Evolutionary conservation across 371 early-diverging fungal species (phyloP).

Genomic region (Rhizomucor pusillus): DNA sequence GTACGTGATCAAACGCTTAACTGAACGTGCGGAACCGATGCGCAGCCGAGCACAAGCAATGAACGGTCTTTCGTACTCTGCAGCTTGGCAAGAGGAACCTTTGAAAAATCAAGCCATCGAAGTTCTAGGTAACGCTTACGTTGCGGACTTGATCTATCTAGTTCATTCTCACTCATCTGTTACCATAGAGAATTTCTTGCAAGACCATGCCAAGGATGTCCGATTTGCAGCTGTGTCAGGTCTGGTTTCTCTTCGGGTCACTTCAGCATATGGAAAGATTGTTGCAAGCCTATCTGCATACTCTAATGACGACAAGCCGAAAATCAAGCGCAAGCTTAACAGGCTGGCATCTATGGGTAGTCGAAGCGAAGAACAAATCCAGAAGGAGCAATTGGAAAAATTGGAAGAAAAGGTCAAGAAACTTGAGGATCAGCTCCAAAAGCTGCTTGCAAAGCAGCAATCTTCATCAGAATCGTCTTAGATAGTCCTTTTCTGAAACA

Average conservation of each 20-base stretch:
- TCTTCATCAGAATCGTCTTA: no score
- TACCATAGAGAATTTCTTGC: conserved; percentile 21
- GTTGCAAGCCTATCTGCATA: conserved; percentile 17
- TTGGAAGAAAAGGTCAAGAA: conserved; percentile 45
- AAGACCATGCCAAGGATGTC: conserved; percentile 24
- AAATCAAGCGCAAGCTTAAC: conserved; percentile 22
- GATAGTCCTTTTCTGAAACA: no score
- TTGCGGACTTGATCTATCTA: background rate
- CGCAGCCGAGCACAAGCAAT: conserved; percentile 26
- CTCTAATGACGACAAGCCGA: conserved; percentile 30
- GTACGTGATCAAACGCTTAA: conserved; percentile 33
- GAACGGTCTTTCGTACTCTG: conserved; percentile 26
- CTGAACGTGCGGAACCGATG: conserved; percentile 28
- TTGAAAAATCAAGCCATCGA: conserved; percentile 25
- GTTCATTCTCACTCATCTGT: background rate
- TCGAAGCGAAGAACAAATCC: conserved; percentile 15
- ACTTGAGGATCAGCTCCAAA: conserved; percentile 30
- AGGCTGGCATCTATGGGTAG: conserved; percentile 8
- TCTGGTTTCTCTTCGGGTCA: conserved; percentile 25
- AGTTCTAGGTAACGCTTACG: conserved; percentile 14
- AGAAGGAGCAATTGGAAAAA: conserved; percentile 39
- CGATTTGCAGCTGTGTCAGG: conserved; percentile 23
- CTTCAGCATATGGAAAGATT: conserved; percentile 12
- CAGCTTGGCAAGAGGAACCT: conserved; percentile 34
- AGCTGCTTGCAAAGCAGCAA: background rate